Evolutionary conservation across 306 rosid genomes (phyloP), one percentile per base, ranked within the genome.

Genomic region (Purshia tridentata): DNA sequence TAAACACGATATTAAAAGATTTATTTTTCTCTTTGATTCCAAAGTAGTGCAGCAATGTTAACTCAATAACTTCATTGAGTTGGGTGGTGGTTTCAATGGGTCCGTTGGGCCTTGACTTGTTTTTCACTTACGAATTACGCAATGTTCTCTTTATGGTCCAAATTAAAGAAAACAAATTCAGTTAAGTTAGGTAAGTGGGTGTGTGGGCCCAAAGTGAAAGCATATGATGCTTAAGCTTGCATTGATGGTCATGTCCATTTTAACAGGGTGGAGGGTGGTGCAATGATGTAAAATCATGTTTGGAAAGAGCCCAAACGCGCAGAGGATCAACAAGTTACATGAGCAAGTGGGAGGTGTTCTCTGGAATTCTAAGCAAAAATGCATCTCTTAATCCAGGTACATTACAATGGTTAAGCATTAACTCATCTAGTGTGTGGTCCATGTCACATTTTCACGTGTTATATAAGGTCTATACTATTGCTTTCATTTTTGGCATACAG

Each of bases 231-330:
- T 46, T 54, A 0, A 54, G 47, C 6, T 65, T 18, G 51, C 44
- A 19, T 35, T 74, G 40, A 63, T 64, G 63, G 15, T 22, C 40
- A 40, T 74, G 48, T 19, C 52, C 5, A 37, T 22, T 45, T 11
- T 57, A 19, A 41, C 76, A 93, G 98, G 98, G 98, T 22, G 98
- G 98, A 55, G 98, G 97, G 69, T 94, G 98, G 98, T 94, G 97
- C 86, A 91, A 94, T 69, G 91, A 88, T 75, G 51, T 91, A 53
- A 4, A 54, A 54, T 84, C 98, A 65, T 94, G 98, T 84, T 80
- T 82, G 58, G 96, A 82, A n/a, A 88, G 98, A 78, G 97, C 98
- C 35, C 37, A 59, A 4, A 74, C 87, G 10, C 86, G 89, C 20
- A 82, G 97, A 81, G 98, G 98, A 49, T 94, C 98, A 15, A 86